A percentile compares a stretch with the other conserved stretches of the same genome.
phyloP scores from a whole-genome alignment of 2,329 filamentous ascomycete genomes.

The Penicillium glabrum region DNA sequence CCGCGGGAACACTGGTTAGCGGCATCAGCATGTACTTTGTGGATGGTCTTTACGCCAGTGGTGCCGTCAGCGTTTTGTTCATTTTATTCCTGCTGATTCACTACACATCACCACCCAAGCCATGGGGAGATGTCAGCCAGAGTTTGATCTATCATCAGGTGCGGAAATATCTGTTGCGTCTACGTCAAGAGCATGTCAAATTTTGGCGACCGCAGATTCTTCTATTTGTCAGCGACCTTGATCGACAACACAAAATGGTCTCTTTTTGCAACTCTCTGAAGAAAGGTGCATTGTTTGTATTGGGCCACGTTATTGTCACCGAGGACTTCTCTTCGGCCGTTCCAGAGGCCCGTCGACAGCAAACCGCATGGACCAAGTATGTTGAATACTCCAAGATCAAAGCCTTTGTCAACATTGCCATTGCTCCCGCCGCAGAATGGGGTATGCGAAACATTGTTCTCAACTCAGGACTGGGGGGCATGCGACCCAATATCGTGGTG shows the following conservation, averaged over 20 bases:
- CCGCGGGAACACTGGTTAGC: slow-evolving; percentile 71
- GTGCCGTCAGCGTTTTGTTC: slow-evolving; percentile 70
- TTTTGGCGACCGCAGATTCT: slow-evolving; percentile 91
- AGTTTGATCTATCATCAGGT: slow-evolving; percentile 88
- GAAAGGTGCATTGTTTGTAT: slow-evolving; percentile 79
- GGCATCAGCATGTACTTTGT: slow-evolving; percentile 88
- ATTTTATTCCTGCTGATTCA: slow-evolving; percentile 83
- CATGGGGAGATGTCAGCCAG: slow-evolving; percentile 88
- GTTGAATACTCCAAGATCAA: slow-evolving; percentile 86
- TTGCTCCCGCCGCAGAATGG: slow-evolving; percentile 82
- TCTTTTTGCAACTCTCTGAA: slow-evolving; percentile 91
- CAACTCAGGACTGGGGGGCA: slow-evolving; percentile 78
- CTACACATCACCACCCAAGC: slow-evolving; percentile 79
- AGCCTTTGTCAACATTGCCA: slow-evolving; percentile 82
- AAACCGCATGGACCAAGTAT: slow-evolving; percentile 80
- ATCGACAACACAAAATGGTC: slow-evolving; percentile 78
- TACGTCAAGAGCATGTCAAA: slow-evolving; percentile 86
- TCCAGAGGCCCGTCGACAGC: slow-evolving; percentile 76
- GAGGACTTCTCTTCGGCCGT: slow-evolving; percentile 77
- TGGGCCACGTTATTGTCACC: slow-evolving; percentile 85
- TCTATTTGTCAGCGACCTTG: slow-evolving; percentile 76
- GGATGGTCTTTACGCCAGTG: slow-evolving; percentile 74
- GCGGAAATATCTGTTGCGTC: slow-evolving; percentile 78
- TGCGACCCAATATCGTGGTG: slow-evolving; percentile 85
- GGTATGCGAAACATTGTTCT: slow-evolving; percentile 79